These are phyloP conservation scores for Trichoderma polysporum DNA, from an alignment of 2,329 filamentous ascomycete genomes.

Conservation along the genomic window DNA sequence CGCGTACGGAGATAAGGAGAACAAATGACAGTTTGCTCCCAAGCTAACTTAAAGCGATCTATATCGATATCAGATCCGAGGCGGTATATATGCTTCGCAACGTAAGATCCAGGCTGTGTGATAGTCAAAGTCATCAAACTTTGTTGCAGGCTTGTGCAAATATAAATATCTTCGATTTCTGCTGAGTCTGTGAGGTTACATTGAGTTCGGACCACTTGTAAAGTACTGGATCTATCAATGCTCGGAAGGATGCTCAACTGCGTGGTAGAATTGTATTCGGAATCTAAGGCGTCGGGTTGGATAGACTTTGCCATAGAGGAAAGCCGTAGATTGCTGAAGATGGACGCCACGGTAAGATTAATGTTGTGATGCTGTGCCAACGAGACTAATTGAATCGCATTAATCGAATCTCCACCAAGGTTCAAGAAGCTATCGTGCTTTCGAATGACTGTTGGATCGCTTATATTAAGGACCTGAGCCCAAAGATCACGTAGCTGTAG, in stretches of 20 bases:
- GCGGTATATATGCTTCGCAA: not conserved
- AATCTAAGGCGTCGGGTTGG: not conserved
- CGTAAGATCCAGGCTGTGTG: conserved; percentile 12
- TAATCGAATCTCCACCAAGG: conserved; percentile 9
- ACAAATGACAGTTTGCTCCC: conserved; percentile 22
- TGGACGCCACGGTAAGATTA: not conserved
- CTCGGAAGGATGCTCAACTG: not conserved
- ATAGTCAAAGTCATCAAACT: conserved; percentile 13
- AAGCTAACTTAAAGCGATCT: conserved; percentile 24
- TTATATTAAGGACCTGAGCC: conserved; percentile 20
- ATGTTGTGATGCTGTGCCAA: not conserved
- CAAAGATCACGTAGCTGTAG: conserved; percentile 20
- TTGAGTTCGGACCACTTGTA: not conserved
- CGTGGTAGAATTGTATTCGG: not conserved
- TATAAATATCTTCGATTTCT: conserved; percentile 1
- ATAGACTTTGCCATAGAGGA: not conserved
- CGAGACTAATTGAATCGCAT: conserved; percentile 8
- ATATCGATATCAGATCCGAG: not conserved
- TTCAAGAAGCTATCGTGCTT: conserved; percentile 21
- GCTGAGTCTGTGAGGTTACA: not conserved
- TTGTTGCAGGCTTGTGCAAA: not conserved
- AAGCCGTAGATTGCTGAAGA: not conserved
- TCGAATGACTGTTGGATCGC: not conserved
- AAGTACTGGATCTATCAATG: not conserved
- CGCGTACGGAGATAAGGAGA: conserved; percentile 18